Conservation (phyloP, 306 rosid species). For the Cucumis melo region DNA sequence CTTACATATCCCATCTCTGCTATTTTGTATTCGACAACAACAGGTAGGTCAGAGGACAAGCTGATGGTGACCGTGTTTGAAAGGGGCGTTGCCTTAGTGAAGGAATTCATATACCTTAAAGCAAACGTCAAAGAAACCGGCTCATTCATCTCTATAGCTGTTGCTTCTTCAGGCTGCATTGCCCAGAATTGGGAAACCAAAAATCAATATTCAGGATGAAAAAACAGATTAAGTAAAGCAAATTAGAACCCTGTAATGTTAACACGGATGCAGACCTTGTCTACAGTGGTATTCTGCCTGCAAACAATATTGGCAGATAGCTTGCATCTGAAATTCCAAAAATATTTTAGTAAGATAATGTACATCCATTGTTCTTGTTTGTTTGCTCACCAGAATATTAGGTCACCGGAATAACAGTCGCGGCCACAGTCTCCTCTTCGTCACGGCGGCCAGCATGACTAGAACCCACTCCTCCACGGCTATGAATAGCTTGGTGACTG, state of each 20-base stretch:
- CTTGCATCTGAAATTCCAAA: too few relatives aligned
- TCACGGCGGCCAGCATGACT: too few relatives aligned
- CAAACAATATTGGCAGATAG: constrained; percentile 83
- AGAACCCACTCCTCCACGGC: too few relatives aligned
- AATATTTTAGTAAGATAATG: too few relatives aligned
- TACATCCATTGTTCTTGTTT: too few relatives aligned
- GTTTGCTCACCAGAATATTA: too few relatives aligned
- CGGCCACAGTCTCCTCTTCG: too few relatives aligned
- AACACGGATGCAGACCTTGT: constrained; percentile 38
- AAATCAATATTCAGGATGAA: background rate
- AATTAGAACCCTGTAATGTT: background rate
- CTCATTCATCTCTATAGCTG: constrained; percentile 65
- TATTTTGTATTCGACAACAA: constrained; percentile 47
- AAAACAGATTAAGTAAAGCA: background rate
- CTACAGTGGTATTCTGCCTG: constrained; percentile 81
- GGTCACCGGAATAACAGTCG: too few relatives aligned
- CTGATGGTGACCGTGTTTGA: constrained; percentile 55
- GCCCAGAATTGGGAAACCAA: background rate
- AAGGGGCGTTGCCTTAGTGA: constrained; percentile 80
- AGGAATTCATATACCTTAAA: constrained; percentile 83
- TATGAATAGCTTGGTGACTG: too few relatives aligned
- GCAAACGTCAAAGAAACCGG: constrained; percentile 85
- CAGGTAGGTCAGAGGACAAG: constrained; percentile 54
- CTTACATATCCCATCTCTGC: constrained; percentile 64
- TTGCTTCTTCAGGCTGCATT: constrained; percentile 51